These are phyloP conservation scores for Syncephalastrum monosporum DNA, from an alignment of 371 early-diverging fungal genomes.

Conservation along the genomic window DNA sequence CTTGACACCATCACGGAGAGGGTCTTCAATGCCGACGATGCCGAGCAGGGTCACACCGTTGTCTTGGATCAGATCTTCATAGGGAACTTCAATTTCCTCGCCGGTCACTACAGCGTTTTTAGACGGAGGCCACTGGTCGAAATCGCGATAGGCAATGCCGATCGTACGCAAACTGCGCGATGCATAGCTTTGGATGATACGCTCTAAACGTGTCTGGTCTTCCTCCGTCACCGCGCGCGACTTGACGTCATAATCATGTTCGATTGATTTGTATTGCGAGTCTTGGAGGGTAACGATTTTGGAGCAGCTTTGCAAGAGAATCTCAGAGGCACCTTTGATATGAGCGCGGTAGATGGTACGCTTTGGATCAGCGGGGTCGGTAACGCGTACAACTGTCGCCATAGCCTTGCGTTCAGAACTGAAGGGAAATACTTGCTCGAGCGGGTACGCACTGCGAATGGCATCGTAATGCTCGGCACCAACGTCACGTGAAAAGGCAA, in stretches of 20 bases:
- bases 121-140: constrained; percentile 55
- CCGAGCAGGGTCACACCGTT: constrained; percentile 53
- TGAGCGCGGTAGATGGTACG: constrained; percentile 59
- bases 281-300: constrained; percentile 34
- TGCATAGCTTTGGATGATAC: constrained; percentile 61
- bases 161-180: constrained; percentile 66
- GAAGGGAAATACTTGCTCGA: constrained; percentile 77
- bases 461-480: constrained; percentile 48
- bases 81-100: constrained; percentile 29
- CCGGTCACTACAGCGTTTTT: constrained; percentile 10
- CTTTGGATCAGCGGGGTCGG: constrained; percentile 20
- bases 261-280: constrained; percentile 16
- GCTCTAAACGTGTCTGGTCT: constrained; percentile 43
- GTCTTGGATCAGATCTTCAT: constrained; percentile 42
- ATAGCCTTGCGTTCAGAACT: constrained; percentile 85
- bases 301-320: constrained; percentile 56
- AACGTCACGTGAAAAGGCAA: constrained; percentile 59
- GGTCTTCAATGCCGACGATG: constrained; percentile 74
- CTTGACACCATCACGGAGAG: constrained; percentile 66
- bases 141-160: constrained; percentile 70
- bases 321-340: constrained; percentile 90
- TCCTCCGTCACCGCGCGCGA: constrained; percentile 48
- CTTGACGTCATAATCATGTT: constrained; percentile 43
- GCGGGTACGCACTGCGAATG: constrained; percentile 46
- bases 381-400: constrained; percentile 71